Base-by-base conservation (phyloP, 768 basidiomycete genomes). In the Erythrobasidium yunnanense region DNA sequence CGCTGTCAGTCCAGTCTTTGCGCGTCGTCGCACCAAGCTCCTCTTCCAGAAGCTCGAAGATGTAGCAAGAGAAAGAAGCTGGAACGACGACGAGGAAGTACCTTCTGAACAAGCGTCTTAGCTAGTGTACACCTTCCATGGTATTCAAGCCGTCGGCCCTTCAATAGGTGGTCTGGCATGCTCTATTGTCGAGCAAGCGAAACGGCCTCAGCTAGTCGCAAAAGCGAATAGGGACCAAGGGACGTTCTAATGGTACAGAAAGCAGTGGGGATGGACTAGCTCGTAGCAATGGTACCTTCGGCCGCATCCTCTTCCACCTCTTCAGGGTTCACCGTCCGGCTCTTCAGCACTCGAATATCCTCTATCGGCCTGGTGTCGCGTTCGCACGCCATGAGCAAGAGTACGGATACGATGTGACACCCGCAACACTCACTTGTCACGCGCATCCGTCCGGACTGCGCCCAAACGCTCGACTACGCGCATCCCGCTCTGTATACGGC, bases 341-440 rank as follows among this genome's bases (percentile, higher is more conserved):
- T 88, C 76, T 90, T 92, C 75, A 88, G 80, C 45, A 97, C 90
- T 78, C 90, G 93, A 72, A 96, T 85, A 34, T 90, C 86, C 77
- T 96, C 90, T 70, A 85, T 75, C 32, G 81, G 80, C 53, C 81
- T 80, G 70, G 35, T 35, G 46, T 17, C 17, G 8, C 13, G n/a
- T n/a, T n/a, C n/a, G n/a, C n/a, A n/a, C n/a, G n/a, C n/a, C n/a
- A n/a, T n/a, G n/a, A n/a, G n/a, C n/a, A n/a, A n/a, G n/a, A n/a
- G n/a, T n/a, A n/a, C n/a, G n/a, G n/a, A n/a, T n/a, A n/a, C n/a
- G n/a, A n/a, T n/a, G n/a, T n/a, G n/a, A n/a, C n/a, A n/a, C n/a
- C n/a, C n/a, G n/a, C n/a, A n/a, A n/a, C n/a, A 78, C 86, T 54
- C 55, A 87, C 91, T 83, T 81, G 75, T 96, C 91, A 72, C 96